A percentile compares a stretch with the other conserved stretches of the same genome.
Evolutionary conservation across 2,329 filamentous ascomycete genomes (phyloP).

Genomic region (Neofusicoccum parvum): DNA sequence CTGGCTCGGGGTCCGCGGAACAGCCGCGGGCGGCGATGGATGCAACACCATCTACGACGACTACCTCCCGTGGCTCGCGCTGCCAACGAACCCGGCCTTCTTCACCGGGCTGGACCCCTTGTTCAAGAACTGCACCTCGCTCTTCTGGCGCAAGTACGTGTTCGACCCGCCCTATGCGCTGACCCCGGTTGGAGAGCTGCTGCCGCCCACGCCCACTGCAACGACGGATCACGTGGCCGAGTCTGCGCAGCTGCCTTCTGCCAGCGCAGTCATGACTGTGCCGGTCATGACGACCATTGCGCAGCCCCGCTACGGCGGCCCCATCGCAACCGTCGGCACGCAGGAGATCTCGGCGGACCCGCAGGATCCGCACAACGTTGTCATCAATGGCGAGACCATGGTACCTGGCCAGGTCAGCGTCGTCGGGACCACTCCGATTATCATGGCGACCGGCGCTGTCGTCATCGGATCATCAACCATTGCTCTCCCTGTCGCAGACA

Average conservation of each 20-base stretch:
- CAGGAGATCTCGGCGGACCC: constrained; percentile 5
- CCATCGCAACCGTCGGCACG: neutral
- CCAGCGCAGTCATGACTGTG: neutral
- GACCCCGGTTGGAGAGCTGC: neutral
- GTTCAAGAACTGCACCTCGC: constrained; percentile 7
- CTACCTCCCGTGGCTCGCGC: constrained; percentile 14
- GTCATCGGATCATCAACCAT: neutral
- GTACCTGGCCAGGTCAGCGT: neutral
- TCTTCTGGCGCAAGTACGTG: constrained; percentile 14
- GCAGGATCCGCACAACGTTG: neutral
- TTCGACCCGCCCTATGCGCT: constrained; percentile 12
- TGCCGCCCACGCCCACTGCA: neutral
- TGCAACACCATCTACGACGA: constrained; percentile 17
- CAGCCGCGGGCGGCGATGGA: neutral
- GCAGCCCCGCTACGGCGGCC: neutral
- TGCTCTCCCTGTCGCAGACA: neutral
- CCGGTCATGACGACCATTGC: neutral
- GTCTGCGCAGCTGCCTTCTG: neutral
- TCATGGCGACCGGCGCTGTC: constrained; percentile 5
- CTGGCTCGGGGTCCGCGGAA: constrained; percentile 3
- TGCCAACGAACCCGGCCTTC: constrained; percentile 8
- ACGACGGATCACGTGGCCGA: neutral
- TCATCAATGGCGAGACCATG: neutral
- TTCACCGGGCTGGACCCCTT: constrained; percentile 8
- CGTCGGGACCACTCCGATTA: neutral